These are phyloP conservation scores for Aspergillus oerlinghausenensis DNA, from an alignment of 2,329 filamentous ascomycete genomes.

Conservation along the genomic window DNA sequence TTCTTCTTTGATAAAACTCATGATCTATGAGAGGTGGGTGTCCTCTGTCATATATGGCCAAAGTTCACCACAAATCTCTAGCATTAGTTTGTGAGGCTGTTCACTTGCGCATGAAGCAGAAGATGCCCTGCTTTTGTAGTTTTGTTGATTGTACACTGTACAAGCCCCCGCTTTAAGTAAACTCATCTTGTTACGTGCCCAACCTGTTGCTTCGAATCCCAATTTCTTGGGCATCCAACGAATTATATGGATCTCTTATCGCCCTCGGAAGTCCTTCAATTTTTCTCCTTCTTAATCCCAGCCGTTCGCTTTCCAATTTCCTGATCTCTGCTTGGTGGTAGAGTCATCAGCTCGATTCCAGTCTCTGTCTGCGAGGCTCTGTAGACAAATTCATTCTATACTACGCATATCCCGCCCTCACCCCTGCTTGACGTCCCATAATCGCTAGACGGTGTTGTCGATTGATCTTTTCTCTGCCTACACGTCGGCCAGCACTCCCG, in stretches of 20 bases:
- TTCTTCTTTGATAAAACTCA: too few species aligned
- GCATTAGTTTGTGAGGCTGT: too few species aligned
- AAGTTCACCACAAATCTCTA: too few species aligned
- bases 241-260: background rate
- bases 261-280: too few species aligned
- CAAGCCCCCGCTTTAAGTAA: background rate
- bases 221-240: slow-evolving; percentile 11
- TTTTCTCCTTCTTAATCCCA: background rate
- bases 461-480: background rate
- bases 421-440: background rate
- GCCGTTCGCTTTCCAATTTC: background rate
- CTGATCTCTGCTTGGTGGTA: background rate
- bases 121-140: background rate
- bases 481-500: background rate
- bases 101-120: too few species aligned
- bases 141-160: background rate
- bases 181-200: slow-evolving; percentile 9
- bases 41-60: too few species aligned
- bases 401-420: background rate
- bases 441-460: background rate
- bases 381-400: background rate
- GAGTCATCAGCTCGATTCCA: too few species aligned
- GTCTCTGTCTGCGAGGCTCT: too few species aligned
- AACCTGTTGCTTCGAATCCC: slow-evolving; percentile 4
- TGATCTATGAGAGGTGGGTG: too few species aligned